These are phyloP conservation scores for Tricladium varicosporioides DNA, from an alignment of 2,329 filamentous ascomycete species.

Conservation along the genomic window DNA sequence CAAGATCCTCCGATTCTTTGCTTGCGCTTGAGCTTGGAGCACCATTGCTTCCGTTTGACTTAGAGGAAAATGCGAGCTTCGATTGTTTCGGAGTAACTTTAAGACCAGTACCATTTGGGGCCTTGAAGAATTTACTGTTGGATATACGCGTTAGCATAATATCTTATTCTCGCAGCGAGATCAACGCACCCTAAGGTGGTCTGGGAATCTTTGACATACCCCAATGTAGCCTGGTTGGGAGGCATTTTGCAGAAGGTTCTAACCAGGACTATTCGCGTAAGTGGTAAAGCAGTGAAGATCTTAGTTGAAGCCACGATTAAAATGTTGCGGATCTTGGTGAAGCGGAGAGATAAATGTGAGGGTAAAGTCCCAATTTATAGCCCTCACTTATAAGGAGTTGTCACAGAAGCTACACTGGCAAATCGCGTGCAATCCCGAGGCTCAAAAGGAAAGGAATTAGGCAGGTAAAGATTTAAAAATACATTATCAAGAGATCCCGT, in stretches of 20 bases:
- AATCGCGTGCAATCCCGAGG: too few relatives aligned
- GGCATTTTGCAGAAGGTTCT: constrained; percentile 30
- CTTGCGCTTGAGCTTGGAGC: constrained; percentile 26
- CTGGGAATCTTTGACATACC: constrained; percentile 79
- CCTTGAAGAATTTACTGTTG: constrained; percentile 80
- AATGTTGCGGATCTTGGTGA: neutral
- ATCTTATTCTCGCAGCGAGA: constrained; percentile 15
- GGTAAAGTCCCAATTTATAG: too few relatives aligned
- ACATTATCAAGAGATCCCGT: neutral
- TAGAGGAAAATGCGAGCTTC: constrained; percentile 72
- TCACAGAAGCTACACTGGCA: too few relatives aligned
- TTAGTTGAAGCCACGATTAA: constrained; percentile 33
- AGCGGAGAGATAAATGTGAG: too few relatives aligned
- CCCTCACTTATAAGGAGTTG: too few relatives aligned
- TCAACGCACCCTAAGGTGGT: constrained; percentile 67
- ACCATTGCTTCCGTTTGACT: constrained; percentile 37
- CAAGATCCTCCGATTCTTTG: constrained; percentile 27
- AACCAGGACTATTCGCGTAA: constrained; percentile 18
- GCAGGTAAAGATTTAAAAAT: too few relatives aligned
- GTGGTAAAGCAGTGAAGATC: constrained; percentile 13
- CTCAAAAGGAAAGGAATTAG: too few relatives aligned
- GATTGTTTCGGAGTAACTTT: constrained; percentile 67
- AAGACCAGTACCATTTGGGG: constrained; percentile 53
- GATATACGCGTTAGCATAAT: constrained; percentile 13
- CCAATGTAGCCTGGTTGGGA: constrained; percentile 69